Evolutionary conservation across 768 basidiomycete genomes (phyloP), one percentile per base, ranked within the genome.

Genomic region (Hortiboletus flavorubellus): DNA sequence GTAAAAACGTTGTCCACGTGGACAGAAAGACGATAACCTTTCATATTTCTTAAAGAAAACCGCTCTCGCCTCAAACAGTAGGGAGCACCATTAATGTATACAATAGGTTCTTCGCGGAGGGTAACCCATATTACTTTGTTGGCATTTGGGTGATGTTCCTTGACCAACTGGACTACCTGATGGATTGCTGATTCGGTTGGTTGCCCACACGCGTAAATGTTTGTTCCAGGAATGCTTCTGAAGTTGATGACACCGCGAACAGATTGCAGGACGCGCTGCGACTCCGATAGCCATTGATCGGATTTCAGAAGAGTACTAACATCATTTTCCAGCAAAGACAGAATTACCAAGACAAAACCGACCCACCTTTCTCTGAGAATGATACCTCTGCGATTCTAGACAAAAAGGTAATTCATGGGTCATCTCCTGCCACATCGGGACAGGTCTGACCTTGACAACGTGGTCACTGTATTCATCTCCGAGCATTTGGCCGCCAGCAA

Each of bases 401-500:
- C n/a, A n/a, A 23, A 40, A 16, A 51, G 1, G 42, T 0, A 11
- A 14, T 46, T 50, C 45, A 45, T 40, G 18, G 30, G 44, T 29
- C 34, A 14, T 43, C 49, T 41, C 49, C 33, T 30, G 26, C 44
- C 18, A 26, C 16, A 29, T n/a, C 2, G 14, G 29, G 49, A 42
- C 15, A 26, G 21, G 51, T 43, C 77, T 30, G 54, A 90, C 91
- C 79, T 89, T 89, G 33, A 99, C 85, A 43, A 98, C 93, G 68
- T 95, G 91, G 40, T 91, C 89, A 3, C 92, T 93, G 76, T 93
- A 98, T 69, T 99, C 97, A 66, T 98, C 95, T 5, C 93, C 96
- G 1, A 95, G 75, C 42, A 97, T 83, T 66, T 88, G 90, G 0
- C 91, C 93, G 10, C 93, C 93, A 21, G 82, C 73, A 54, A 86